Conservation (phyloP, 371 early-diverging fungal genomes). For the Fennellomyces sp. region DNA sequence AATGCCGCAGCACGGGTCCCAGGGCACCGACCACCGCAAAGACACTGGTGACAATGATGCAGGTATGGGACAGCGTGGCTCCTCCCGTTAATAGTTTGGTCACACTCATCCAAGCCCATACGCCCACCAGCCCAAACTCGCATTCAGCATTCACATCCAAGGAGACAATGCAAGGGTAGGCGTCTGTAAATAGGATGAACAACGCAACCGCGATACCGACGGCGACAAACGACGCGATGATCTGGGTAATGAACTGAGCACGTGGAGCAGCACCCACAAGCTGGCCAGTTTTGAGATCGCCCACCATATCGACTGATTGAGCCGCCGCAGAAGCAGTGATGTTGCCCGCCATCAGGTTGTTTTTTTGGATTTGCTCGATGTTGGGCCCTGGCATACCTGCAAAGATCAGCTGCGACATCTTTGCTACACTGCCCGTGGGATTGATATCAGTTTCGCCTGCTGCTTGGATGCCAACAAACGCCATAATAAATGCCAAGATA, state of each 20-base stretch:
- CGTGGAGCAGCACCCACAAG: slow-evolving; percentile 63
- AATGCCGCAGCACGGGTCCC: slow-evolving; percentile 55
- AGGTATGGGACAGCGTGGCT: slow-evolving; percentile 41
- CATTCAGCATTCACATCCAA: slow-evolving; percentile 34
- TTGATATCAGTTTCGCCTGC: slow-evolving; percentile 73
- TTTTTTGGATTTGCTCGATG: slow-evolving; percentile 40
- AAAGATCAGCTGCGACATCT: slow-evolving; percentile 66
- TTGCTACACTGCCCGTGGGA: slow-evolving; percentile 63
- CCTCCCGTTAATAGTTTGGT: slow-evolving; percentile 60
- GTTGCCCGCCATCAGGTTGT: slow-evolving; percentile 66
- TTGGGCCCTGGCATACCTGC: slow-evolving; percentile 52
- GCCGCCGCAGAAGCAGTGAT: slow-evolving; percentile 61
- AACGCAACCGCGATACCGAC: slow-evolving; percentile 56
- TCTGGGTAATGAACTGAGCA: slow-evolving; percentile 65
- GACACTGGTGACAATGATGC: slow-evolving; percentile 53
- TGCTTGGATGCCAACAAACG: slow-evolving; percentile 74
- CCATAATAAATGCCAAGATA: slow-evolving; percentile 67
- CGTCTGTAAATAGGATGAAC: slow-evolving; percentile 64
- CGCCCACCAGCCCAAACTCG: slow-evolving; percentile 62
- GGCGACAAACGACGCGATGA: slow-evolving; percentile 63
- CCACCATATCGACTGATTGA: slow-evolving; percentile 70
- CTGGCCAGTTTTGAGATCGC: slow-evolving; percentile 69
- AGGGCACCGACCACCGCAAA: slow-evolving; percentile 50
- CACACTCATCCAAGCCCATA: slow-evolving; percentile 67
- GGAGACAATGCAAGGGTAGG: slow-evolving; percentile 61